Conservation (phyloP, 2,329 filamentous ascomycete genomes). For the Penicillium sp. region DNA sequence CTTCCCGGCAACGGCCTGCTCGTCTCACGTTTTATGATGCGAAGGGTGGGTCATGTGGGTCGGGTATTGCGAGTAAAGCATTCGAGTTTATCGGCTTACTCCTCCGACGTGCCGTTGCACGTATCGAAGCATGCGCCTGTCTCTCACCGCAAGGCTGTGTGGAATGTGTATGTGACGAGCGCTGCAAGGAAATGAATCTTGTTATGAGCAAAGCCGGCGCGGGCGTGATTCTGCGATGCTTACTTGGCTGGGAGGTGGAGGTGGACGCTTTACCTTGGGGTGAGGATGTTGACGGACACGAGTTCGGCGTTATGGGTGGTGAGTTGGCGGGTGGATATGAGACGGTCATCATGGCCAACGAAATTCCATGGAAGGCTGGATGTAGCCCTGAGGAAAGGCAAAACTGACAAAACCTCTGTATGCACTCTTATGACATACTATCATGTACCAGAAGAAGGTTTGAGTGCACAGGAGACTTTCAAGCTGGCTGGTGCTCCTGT, state of each 20-base stretch:
- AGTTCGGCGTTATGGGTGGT: constrained; percentile 53
- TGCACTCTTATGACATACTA: background rate
- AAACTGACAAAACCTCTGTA: background rate
- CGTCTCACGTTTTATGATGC: constrained; percentile 92
- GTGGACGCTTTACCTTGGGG: constrained; percentile 84
- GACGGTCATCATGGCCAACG: constrained; percentile 73
- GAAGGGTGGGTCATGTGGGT: constrained; percentile 80
- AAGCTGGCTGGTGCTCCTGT: background rate
- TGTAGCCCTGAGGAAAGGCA: constrained; percentile 11
- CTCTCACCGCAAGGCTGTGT: constrained; percentile 69
- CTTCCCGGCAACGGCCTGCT: constrained; percentile 74
- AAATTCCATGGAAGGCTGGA: constrained; percentile 51
- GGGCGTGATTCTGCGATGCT: constrained; percentile 73
- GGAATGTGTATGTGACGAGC: constrained; percentile 84
- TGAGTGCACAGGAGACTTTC: background rate
- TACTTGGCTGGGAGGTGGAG: constrained; percentile 77
- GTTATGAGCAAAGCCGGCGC: constrained; percentile 93
- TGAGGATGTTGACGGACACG: constrained; percentile 73
- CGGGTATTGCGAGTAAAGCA: constrained; percentile 85
- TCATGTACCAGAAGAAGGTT: too few species aligned
- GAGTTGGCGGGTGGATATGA: constrained; percentile 71
- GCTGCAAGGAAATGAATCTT: constrained; percentile 81
- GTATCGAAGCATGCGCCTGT: constrained; percentile 76
- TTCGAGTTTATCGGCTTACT: constrained; percentile 88
- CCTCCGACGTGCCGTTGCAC: constrained; percentile 70